Conservation (phyloP, 2,329 filamentous ascomycete genomes). For the Claviceps fusiformis region DNA sequence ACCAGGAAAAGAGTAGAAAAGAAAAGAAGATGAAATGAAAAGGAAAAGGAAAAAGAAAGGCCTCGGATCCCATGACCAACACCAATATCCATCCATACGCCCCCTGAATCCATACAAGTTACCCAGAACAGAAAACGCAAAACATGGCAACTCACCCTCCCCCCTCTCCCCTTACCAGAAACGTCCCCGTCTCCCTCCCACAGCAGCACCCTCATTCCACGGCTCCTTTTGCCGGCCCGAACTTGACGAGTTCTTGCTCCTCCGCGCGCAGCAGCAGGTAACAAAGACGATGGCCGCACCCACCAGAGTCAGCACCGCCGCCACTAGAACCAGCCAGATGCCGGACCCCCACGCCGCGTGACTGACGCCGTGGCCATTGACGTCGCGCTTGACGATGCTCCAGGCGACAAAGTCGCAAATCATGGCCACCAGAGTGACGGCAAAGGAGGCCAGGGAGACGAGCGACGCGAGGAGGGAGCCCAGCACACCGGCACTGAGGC, state of each 20-base stretch:
- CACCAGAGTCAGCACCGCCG: constrained; percentile 39
- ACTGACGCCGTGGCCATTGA: constrained; percentile 35
- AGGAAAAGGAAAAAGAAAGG: not conserved
- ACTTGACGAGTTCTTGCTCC: constrained; percentile 10
- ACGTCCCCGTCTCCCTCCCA: constrained; percentile 2
- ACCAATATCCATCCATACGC: too few relatives aligned
- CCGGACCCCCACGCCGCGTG: constrained; percentile 37
- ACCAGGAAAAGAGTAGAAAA: too few relatives aligned
- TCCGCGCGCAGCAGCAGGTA: constrained; percentile 43
- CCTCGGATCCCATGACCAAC: too few relatives aligned
- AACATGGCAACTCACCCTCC: not conserved
- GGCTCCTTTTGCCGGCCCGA: constrained; percentile 12
- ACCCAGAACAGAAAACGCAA: too few relatives aligned
- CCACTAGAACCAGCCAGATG: constrained; percentile 46
- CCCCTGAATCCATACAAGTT: too few relatives aligned
- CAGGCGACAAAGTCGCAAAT: constrained; percentile 46
- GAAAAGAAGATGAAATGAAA: not conserved
- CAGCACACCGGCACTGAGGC: constrained; percentile 35
- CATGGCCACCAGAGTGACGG: constrained; percentile 35
- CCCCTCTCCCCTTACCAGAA: constrained; percentile 7
- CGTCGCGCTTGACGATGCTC: constrained; percentile 35
- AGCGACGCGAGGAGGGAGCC: constrained; percentile 38
- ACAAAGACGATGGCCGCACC: constrained; percentile 45
- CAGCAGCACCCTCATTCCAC: constrained; percentile 10
- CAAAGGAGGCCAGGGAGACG: constrained; percentile 35